Evolutionary conservation across 2,329 filamentous ascomycete genomes (phyloP).

Genomic region (Nectriaceae sp.): DNA sequence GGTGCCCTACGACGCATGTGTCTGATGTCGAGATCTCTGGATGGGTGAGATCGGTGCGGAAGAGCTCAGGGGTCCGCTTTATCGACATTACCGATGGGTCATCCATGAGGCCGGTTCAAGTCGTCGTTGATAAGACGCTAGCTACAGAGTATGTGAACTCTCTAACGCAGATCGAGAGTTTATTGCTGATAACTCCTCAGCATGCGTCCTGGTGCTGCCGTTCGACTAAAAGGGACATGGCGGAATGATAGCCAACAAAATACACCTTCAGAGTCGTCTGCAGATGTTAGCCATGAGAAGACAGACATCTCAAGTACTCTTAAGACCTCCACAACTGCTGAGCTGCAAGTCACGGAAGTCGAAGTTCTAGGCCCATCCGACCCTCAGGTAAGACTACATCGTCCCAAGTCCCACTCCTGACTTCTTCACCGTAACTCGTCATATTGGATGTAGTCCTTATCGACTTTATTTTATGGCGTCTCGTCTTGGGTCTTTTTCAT

Average conservation of each 20-base stretch:
- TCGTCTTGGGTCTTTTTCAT: not conserved
- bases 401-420: too few relatives aligned
- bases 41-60: constrained; percentile 80
- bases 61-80: constrained; percentile 83
- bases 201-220: constrained; percentile 77
- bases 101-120: constrained; percentile 76
- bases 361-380: constrained; percentile 76
- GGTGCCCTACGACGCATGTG: constrained; percentile 46
- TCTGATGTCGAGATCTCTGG: constrained; percentile 68
- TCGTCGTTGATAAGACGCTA: constrained; percentile 71
- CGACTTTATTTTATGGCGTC: too few relatives aligned
- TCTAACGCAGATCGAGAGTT: not conserved
- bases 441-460: too few relatives aligned
- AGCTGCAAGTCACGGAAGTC: constrained; percentile 74
- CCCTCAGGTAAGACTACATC: constrained; percentile 63
- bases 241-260: constrained; percentile 29
- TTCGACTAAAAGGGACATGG: constrained; percentile 79
- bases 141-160: constrained; percentile 65
- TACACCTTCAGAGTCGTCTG: constrained; percentile 4
- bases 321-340: constrained; percentile 38
- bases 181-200: constrained; percentile 49
- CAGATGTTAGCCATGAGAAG: not conserved
- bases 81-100: constrained; percentile 87
- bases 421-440: too few relatives aligned
- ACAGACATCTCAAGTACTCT: not conserved